These are phyloP conservation scores for Amanita muscaria DNA, from an alignment of 768 basidiomycete genomes.

Conservation along the genomic window DNA sequence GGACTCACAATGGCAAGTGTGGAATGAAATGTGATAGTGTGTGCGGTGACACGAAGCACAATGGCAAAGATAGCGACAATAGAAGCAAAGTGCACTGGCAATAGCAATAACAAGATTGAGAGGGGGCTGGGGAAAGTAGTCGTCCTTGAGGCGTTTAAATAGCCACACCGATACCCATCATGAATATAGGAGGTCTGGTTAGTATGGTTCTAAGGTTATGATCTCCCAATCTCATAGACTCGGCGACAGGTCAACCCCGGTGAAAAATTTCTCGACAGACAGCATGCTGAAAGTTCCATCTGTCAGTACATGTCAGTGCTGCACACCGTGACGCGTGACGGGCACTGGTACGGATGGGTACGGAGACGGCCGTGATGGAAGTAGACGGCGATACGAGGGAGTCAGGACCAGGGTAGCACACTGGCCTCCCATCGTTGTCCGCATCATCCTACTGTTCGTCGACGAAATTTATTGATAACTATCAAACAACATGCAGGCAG, in stretches of 20 bases:
- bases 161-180: not conserved
- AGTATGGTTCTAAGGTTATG: not conserved
- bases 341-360: not conserved
- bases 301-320: too few species aligned
- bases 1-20: conserved; percentile 1
- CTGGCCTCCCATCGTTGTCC: too few species aligned
- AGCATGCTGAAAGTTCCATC: too few species aligned
- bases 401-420: not conserved
- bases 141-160: not conserved
- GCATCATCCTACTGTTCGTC: too few species aligned
- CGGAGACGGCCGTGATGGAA: not conserved
- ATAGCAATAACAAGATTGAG: conserved; percentile 1
- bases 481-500: too few species aligned
- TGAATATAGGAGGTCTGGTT: not conserved
- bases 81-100: conserved; percentile 1
- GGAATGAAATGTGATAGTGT: not conserved
- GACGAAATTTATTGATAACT: too few species aligned
- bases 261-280: too few species aligned
- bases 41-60: not conserved
- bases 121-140: not conserved
- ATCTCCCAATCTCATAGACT: not conserved
- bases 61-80: not conserved
- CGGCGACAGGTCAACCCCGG: not conserved
- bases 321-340: not conserved
- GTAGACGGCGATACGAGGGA: not conserved